Evolutionary conservation across 352 stramenopile genomes (phyloP).

Genomic region (Thraustochytrium striatum): DNA sequence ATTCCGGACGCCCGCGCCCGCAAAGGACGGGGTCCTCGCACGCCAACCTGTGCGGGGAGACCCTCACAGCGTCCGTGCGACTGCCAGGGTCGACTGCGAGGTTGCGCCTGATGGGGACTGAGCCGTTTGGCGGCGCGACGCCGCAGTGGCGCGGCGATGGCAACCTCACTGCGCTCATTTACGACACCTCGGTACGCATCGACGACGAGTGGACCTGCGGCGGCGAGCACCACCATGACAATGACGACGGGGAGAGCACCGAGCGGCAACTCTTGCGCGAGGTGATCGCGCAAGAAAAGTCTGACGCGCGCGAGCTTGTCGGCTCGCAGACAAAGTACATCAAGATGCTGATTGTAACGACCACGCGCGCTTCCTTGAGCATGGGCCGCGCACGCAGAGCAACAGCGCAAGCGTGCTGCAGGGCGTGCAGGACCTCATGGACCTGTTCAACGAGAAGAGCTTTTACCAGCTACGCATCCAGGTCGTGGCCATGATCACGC

Average conservation of each 20-base stretch:
- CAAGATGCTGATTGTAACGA: slow-evolving; percentile 47
- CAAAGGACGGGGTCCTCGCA: background rate
- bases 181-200: background rate
- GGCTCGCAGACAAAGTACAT: slow-evolving; percentile 34
- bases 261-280: background rate
- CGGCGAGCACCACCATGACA: background rate
- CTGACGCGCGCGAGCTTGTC: background rate
- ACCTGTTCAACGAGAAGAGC: slow-evolving; percentile 36
- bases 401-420: slow-evolving; percentile 13
- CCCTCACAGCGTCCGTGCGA: background rate
- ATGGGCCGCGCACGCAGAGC: background rate
- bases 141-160: background rate
- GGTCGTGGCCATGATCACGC: slow-evolving; percentile 44
- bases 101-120: background rate
- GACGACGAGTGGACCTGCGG: background rate
- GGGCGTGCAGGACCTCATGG: background rate
- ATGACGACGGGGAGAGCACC: background rate
- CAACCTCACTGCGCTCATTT: background rate
- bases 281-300: background rate
- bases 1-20: background rate
- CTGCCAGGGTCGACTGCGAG: background rate
- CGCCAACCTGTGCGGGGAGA: background rate
- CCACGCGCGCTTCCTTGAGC: background rate
- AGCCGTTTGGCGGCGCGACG: background rate
- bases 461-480: background rate